Conservation (phyloP, 2,329 filamentous ascomycete genomes). For the Alternaria panax region DNA sequence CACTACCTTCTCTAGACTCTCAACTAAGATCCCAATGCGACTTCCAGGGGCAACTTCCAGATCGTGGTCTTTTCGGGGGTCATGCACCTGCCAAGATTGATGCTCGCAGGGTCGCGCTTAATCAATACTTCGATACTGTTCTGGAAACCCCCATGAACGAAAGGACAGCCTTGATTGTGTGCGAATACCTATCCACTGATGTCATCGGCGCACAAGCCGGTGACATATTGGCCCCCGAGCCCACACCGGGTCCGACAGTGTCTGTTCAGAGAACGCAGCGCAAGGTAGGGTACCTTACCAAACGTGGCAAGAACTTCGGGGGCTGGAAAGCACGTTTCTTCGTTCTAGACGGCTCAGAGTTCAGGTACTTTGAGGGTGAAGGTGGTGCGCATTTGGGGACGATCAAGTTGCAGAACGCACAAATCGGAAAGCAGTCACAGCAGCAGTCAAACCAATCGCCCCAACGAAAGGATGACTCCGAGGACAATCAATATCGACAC, state of each 20-base stretch:
- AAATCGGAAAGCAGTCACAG: constrained; percentile 91
- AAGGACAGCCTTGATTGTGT: constrained; percentile 78
- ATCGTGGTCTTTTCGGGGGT: constrained; percentile 85
- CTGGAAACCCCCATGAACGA: constrained; percentile 84
- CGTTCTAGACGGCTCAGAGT: constrained; percentile 70
- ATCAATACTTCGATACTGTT: constrained; percentile 84
- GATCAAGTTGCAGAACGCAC: constrained; percentile 88
- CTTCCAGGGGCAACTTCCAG: constrained; percentile 80
- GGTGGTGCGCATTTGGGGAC: constrained; percentile 90
- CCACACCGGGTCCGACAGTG: constrained; percentile 52
- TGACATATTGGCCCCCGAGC: constrained; percentile 64
- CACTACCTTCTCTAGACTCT: constrained; percentile 81
- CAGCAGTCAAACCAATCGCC: constrained; percentile 67
- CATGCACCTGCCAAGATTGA: constrained; percentile 95
- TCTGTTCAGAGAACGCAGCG: constrained; percentile 62
- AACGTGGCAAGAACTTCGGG: constrained; percentile 97
- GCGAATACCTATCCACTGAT: constrained; percentile 80
- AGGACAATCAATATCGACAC: constrained; percentile 94
- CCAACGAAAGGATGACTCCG: constrained; percentile 72
- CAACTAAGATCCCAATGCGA: constrained; percentile 76
- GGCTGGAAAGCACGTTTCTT: constrained; percentile 93
- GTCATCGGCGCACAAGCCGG: constrained; percentile 65
- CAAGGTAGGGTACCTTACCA: constrained; percentile 91
- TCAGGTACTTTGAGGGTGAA: constrained; percentile 92
- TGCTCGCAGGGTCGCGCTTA: constrained; percentile 79